Base-by-base conservation (phyloP, 257 asterid genomes). In the Lycium barbarum region DNA sequence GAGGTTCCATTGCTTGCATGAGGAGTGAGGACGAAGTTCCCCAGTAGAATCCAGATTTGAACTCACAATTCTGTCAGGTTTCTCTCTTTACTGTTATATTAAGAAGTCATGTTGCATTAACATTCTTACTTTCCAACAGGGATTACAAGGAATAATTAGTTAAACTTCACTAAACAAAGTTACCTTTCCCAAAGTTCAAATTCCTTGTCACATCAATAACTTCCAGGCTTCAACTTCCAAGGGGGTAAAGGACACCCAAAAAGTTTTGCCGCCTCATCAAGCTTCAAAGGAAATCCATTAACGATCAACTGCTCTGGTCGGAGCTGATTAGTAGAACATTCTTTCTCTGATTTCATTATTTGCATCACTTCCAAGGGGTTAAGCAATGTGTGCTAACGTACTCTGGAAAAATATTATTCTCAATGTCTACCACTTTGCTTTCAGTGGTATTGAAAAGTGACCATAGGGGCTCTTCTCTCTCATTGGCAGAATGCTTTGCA, bases 121-220 rank as follows among this genome's bases (percentile, higher is more conserved):
- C 87, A 33, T 65, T 86, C 78, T 81, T 86, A 18, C 38, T 81
- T 57, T 72, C 45, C 70, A 1, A 63, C 38, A 36, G 73, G 85
- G 3, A 82, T 76, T 13, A 51, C 17, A 43, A 80, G 6, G 65
- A 55, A 67, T 11, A 35, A 3, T 5, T 26, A 35, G 20, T 87
- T 26, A 81, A 61, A 63, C 51, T 33, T 18, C 33, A 74, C 87
- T 51, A 62, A 67, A 87, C 49, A 38, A 40, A 15, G 81, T 85
- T 87, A 94, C 43, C 3, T 38, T 38, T 38, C 98, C 97, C 98
- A 94, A 67, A 90, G 91, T 38, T 98, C 98, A 0, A 97, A 93
- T 87, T 95, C 98, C 85, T 94, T 95, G 83, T 95, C 98, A 85
- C 93, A 95, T 97, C 98, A 95, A 88, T 95, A 95, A 83, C 88